Percentiles rank a stretch among this genome's conserved stretches.
These are phyloP conservation scores for Aspergillus hiratsukae DNA, from an alignment of 2,329 filamentous ascomycete genomes.

Conservation along the genomic window DNA sequence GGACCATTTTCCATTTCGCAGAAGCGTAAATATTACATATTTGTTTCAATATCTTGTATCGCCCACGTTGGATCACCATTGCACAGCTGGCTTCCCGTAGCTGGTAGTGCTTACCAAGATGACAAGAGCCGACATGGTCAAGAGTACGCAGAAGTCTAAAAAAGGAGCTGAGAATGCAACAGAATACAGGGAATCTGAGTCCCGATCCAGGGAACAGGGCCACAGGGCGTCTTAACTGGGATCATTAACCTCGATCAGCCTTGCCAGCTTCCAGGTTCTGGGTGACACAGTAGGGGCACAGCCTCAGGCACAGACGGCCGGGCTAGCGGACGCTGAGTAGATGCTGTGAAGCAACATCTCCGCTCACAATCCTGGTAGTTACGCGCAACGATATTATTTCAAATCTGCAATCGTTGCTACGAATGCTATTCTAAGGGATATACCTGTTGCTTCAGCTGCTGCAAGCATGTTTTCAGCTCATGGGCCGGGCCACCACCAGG, in stretches of 20 bases:
- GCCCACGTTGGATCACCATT: neutral
- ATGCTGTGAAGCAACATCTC: neutral
- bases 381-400: neutral
- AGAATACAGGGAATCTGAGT: neutral
- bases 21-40: slow-evolving; percentile 22
- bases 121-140: neutral
- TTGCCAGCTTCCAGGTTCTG: neutral
- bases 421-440: neutral
- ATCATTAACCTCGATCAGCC: neutral
- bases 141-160: neutral
- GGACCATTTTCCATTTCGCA: slow-evolving; percentile 20
- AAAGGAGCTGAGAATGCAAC: neutral
- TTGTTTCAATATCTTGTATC: slow-evolving; percentile 11
- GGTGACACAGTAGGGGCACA: neutral
- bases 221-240: neutral
- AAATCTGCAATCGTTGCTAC: too few relatives aligned
- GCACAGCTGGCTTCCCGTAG: neutral
- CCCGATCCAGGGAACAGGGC: neutral
- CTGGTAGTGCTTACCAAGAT: neutral
- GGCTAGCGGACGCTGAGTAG: neutral
- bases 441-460: neutral
- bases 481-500: neutral
- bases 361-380: neutral
- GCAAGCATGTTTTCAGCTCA: neutral
- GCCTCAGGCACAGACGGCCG: neutral